These are phyloP conservation scores for Zygoascus tannicola DNA, from an alignment of 805 yeast genomes.

Conservation along the genomic window DNA sequence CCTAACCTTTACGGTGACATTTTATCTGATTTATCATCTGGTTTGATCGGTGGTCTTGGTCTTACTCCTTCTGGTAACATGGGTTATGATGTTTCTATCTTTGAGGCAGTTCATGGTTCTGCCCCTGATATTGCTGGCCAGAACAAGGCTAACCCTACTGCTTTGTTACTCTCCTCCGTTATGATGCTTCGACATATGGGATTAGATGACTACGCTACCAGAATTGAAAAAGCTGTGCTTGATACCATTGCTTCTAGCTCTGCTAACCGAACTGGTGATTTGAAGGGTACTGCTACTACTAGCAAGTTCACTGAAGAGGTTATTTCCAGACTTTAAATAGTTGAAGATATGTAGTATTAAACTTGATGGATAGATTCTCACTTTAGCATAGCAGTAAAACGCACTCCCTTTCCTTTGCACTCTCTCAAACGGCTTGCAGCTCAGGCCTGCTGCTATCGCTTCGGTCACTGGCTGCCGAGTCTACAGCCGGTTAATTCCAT, in stretches of 20 bases:
- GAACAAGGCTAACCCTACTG: conserved; percentile 98
- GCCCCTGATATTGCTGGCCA: conserved; percentile 99
- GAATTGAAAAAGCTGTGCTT: conserved; percentile 78
- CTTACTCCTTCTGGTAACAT: conserved; percentile 98
- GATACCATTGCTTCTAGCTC: conserved; percentile 89
- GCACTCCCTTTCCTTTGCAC: too few relatives aligned
- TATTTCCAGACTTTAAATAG: conserved; percentile 55
- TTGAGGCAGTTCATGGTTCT: conserved; percentile 99
- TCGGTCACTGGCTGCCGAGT: too few relatives aligned
- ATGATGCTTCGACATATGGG: conserved; percentile 99
- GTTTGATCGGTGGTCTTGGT: conserved; percentile 97
- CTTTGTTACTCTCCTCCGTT: conserved; percentile 86
- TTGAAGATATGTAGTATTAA: background rate
- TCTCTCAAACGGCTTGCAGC: too few relatives aligned
- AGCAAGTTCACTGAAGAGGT: conserved; percentile 86
- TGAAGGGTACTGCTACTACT: conserved; percentile 88
- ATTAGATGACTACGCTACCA: conserved; percentile 68
- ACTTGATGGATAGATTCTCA: too few relatives aligned
- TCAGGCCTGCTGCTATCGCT: too few relatives aligned
- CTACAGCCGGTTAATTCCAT: too few relatives aligned
- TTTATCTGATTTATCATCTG: conserved; percentile 95
- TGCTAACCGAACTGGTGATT: conserved; percentile 92
- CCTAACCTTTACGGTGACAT: conserved; percentile 99
- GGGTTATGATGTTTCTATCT: conserved; percentile 96
- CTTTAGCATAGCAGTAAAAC: too few relatives aligned